phyloP scores from a whole-genome alignment of 2,329 filamentous ascomycete species.

The Fusarium albosuccineum region DNA sequence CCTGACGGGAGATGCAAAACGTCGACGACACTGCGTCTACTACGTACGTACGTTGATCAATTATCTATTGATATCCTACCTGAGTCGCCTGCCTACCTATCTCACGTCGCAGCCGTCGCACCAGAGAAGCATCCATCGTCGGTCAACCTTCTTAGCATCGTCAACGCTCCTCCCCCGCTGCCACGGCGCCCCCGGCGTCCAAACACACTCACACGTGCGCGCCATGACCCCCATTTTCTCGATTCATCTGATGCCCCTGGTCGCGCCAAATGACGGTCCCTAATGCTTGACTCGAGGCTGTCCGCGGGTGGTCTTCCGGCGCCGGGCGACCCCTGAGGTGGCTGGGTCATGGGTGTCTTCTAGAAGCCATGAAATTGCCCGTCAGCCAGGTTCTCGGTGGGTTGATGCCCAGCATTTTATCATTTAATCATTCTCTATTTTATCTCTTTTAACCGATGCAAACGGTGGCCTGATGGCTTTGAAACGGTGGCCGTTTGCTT shows the following conservation, averaged over 20 bases:
- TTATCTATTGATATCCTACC: not conserved
- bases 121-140: constrained; percentile 12
- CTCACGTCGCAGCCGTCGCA: not conserved
- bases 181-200: constrained; percentile 22
- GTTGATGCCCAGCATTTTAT: constrained; percentile 34
- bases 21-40: not conserved
- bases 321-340: constrained; percentile 36
- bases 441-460: constrained; percentile 23
- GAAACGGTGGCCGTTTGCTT: constrained; percentile 40
- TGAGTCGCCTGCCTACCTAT: not conserved
- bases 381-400: constrained; percentile 19
- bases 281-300: constrained; percentile 35
- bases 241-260: constrained; percentile 33
- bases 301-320: constrained; percentile 44
- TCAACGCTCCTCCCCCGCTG: constrained; percentile 8
- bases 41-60: not conserved
- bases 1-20: too few relatives aligned
- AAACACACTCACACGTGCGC: constrained; percentile 39
- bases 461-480: constrained; percentile 33
- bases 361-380: constrained; percentile 44
- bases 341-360: constrained; percentile 39
- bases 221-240: constrained; percentile 26
- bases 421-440: constrained; percentile 31
- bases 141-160: constrained; percentile 27
- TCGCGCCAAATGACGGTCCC: constrained; percentile 24